Evolutionary conservation across 129 eudicot genomes (phyloP).

Genomic region (Scalesia atractyloides): DNA sequence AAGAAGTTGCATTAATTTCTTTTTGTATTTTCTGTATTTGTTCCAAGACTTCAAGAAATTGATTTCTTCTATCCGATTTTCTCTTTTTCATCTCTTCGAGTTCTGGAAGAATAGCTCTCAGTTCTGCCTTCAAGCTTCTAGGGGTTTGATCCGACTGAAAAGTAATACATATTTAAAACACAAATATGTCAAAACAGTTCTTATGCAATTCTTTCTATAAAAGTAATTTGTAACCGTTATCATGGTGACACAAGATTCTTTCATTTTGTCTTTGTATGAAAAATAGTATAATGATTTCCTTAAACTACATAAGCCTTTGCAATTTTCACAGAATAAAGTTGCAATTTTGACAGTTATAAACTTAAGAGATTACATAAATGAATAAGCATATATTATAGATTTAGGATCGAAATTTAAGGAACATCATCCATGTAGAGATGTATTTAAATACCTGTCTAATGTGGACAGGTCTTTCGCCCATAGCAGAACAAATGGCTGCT

Average conservation of each 20-base stretch:
- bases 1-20: constrained; percentile 49
- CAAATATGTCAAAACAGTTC: no score
- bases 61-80: constrained; percentile 65
- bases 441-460: constrained; percentile 67
- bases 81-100: constrained; percentile 84
- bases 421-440: not conserved
- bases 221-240: not conserved
- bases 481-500: constrained; percentile 86
- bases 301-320: not conserved
- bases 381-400: not conserved
- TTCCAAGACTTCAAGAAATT: constrained; percentile 60
- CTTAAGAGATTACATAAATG: no score
- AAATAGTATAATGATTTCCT: not conserved
- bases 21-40: constrained; percentile 58
- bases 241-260: not conserved
- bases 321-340: constrained; percentile 1
- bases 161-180: not conserved
- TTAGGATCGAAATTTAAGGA: not conserved
- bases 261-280: not conserved
- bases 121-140: constrained; percentile 77
- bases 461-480: constrained; percentile 89
- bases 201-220: not conserved
- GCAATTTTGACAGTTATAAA: not conserved
- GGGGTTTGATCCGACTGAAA: constrained; percentile 67
- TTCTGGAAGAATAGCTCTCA: constrained; percentile 64